phyloP scores from a whole-genome alignment of 176 grass and related monocot genomes.

The Olyra latifolia region DNA sequence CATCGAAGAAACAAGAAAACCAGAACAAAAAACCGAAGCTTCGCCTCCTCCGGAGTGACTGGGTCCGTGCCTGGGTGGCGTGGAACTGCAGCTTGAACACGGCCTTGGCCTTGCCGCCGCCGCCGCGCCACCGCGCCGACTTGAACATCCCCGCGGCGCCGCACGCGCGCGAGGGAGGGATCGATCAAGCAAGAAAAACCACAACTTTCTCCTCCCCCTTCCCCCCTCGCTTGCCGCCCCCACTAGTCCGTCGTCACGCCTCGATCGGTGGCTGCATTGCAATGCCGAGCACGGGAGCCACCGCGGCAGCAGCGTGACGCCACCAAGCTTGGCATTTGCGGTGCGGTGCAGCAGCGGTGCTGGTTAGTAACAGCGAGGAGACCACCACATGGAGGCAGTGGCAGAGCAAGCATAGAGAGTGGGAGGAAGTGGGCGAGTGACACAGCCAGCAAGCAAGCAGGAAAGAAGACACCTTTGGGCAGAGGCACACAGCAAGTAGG shows the following conservation, averaged over 20 bases:
- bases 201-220: neutral
- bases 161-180: neutral
- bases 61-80: conserved; percentile 57
- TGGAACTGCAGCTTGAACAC: conserved; percentile 96
- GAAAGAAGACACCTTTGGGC: conserved; percentile 20
- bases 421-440: conserved; percentile 15
- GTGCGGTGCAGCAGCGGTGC: conserved; percentile 19
- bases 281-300: conserved; percentile 40
- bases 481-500: conserved; percentile 26
- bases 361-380: conserved; percentile 30
- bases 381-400: conserved; percentile 30
- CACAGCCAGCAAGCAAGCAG: conserved; percentile 5
- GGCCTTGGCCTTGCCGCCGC: conserved; percentile 77
- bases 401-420: conserved; percentile 44
- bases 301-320: conserved; percentile 13
- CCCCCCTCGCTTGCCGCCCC: neutral
- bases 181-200: neutral
- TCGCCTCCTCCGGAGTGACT: neutral
- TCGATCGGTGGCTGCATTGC: conserved; percentile 43
- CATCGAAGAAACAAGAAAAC: neutral
- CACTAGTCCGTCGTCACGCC: neutral
- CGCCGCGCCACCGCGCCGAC: conserved; percentile 70
- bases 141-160: conserved; percentile 77
- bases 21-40: neutral
- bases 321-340: conserved; percentile 29